These are phyloP conservation scores for Xylariaceae sp. DNA, from an alignment of 2,329 filamentous ascomycete genomes.

Conservation along the genomic window DNA sequence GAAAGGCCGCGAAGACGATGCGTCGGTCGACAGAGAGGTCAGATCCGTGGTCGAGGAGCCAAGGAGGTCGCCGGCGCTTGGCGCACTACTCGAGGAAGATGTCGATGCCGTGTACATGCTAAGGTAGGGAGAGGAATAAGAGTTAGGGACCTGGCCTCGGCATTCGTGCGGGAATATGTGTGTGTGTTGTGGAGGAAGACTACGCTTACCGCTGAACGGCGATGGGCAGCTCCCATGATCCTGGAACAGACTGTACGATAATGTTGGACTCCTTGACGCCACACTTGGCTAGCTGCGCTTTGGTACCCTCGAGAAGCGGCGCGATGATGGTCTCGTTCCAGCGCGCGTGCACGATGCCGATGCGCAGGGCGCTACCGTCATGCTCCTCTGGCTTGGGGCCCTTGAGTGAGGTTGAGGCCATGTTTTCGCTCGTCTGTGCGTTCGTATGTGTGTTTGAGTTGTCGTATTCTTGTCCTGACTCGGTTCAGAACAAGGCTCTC, in stretches of 20 bases:
- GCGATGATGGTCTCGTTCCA: constrained; percentile 94
- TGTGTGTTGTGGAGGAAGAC: constrained; percentile 24
- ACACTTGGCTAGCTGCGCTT: constrained; percentile 75
- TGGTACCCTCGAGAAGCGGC: constrained; percentile 80
- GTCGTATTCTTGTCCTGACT: background rate
- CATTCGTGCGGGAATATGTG: constrained; percentile 9
- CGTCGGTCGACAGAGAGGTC: constrained; percentile 51
- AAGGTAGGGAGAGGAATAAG: constrained; percentile 17
- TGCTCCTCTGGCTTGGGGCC: constrained; percentile 64
- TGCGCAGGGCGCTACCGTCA: constrained; percentile 77
- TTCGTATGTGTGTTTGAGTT: background rate
- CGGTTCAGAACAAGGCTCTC: background rate
- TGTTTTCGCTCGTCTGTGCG: constrained; percentile 11
- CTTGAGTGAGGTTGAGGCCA: constrained; percentile 57
- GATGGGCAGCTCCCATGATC: constrained; percentile 92
- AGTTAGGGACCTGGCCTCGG: constrained; percentile 9
- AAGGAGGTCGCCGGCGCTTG: constrained; percentile 78
- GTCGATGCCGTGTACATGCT: constrained; percentile 86
- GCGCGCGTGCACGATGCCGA: constrained; percentile 94
- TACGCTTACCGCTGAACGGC: constrained; percentile 84
- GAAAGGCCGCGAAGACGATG: constrained; percentile 65
- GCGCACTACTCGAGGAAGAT: constrained; percentile 65
- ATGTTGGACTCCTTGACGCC: constrained; percentile 91
- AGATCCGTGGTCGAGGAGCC: constrained; percentile 73
- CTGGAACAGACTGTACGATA: constrained; percentile 86